Conservation (phyloP, 1,284 basidiomycete genomes). For the Pascua guehoae region DNA sequence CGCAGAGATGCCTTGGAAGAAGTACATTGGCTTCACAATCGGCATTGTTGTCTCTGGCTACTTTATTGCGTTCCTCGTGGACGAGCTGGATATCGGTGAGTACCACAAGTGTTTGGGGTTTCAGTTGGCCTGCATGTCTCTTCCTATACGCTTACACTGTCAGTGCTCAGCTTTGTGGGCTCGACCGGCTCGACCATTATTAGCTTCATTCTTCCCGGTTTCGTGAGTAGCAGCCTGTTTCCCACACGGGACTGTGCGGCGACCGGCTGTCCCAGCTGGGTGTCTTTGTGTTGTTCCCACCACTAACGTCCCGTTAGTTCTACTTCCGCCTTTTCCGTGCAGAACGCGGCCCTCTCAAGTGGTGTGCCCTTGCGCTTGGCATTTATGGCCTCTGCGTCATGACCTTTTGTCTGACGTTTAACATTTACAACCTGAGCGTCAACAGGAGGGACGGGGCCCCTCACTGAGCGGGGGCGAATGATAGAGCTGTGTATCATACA, state of each 20-base stretch:
- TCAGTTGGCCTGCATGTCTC: not conserved
- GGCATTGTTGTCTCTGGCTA: slow-evolving; percentile 64
- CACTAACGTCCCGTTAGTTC: slow-evolving; percentile 14
- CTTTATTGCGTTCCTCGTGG: slow-evolving; percentile 73
- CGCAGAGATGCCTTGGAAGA: slow-evolving; percentile 65
- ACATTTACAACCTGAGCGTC: slow-evolving; percentile 67
- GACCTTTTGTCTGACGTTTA: slow-evolving; percentile 76
- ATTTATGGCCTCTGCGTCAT: slow-evolving; percentile 78
- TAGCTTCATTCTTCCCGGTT: slow-evolving; percentile 90
- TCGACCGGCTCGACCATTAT: slow-evolving; percentile 94
- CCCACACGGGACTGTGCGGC: slow-evolving; percentile 54
- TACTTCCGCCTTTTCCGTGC: slow-evolving; percentile 62
- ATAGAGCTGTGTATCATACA: not conserved
- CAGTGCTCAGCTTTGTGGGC: slow-evolving; percentile 93
- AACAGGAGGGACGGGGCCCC: not conserved
- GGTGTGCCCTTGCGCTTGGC: slow-evolving; percentile 63
- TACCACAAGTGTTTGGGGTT: slow-evolving; percentile 12
- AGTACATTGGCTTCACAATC: slow-evolving; percentile 71
- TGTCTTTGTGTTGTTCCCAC: slow-evolving; percentile 39
- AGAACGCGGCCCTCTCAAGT: slow-evolving; percentile 60
- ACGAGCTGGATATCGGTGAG: slow-evolving; percentile 77
- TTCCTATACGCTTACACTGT: slow-evolving; percentile 5
- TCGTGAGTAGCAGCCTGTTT: slow-evolving; percentile 10
- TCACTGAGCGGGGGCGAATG: not conserved
- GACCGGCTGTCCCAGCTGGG: slow-evolving; percentile 22